A percentile compares a stretch with the other conserved stretches of the same genome.
These are phyloP conservation scores for Erysimum pusillum DNA, from an alignment of 441 rosid genomes.

Conservation along the genomic window DNA sequence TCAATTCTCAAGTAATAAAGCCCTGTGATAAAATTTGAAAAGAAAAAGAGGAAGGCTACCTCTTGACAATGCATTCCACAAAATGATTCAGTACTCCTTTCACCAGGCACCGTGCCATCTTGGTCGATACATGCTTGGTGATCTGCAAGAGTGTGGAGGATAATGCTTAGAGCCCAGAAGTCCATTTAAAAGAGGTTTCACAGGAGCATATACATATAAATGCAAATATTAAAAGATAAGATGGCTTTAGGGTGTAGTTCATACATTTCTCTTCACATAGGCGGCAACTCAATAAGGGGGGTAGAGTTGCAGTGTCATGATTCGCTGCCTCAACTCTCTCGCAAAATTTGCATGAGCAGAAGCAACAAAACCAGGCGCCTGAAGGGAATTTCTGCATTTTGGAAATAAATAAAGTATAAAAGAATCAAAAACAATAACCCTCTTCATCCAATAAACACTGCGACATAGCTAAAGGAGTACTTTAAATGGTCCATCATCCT, in stretches of 20 bases:
- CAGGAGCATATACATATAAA: constrained; percentile 37
- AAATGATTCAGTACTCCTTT: constrained; percentile 51
- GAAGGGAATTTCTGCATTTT: constrained; percentile 79
- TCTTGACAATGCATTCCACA: constrained; percentile 88
- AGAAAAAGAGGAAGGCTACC: constrained; percentile 57
- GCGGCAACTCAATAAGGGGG: constrained; percentile 58
- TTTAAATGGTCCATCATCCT: constrained; percentile 2
- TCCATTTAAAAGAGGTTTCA: constrained; percentile 18
- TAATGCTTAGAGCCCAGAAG: constrained; percentile 31
- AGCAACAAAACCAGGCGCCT: constrained; percentile 89
- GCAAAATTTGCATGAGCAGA: constrained; percentile 93
- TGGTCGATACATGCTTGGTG: constrained; percentile 67
- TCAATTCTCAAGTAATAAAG: constrained; percentile 34
- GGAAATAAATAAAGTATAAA: neutral
- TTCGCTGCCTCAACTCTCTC: constrained; percentile 55
- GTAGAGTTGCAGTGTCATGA: constrained; percentile 40
- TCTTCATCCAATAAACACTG: constrained; percentile 1
- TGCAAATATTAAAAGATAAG: neutral
- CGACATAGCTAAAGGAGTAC: neutral
- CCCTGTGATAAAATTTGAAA: neutral
- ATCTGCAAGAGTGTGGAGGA: constrained; percentile 62
- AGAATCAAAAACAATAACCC: constrained; percentile 38
- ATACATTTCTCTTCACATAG: constrained; percentile 94
- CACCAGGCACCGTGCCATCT: constrained; percentile 49
- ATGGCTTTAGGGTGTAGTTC: constrained; percentile 38